Evolutionary conservation across 1,139 yeast genomes (phyloP), one percentile per base, ranked within the genome.

Genomic region (Saccharomyces hybrid): DNA sequence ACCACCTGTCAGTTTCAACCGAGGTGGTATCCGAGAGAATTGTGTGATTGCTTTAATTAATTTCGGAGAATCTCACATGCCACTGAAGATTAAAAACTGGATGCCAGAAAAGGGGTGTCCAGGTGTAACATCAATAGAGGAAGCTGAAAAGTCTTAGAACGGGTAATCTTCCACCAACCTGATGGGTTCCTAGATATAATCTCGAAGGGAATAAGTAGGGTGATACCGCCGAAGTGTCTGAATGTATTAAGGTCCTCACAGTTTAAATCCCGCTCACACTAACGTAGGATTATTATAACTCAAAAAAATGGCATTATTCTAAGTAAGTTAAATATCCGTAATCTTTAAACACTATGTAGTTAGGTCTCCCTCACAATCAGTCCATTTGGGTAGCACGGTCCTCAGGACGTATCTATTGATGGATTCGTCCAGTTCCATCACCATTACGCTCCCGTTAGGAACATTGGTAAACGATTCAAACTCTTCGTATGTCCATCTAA

Each of bases 401-500:
- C 78, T 74, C 53, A 84, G 70, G 41, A 66, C 68, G 64, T 79
- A 84, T 56, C 78, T 74, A 30, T 77, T 77, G 0, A 73, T 70
- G 2, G 72, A 73, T 14, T 70, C 72, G 50, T 75, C 71, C 56
- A 78, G 75, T 66, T 87, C 88, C 95, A 90, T 87, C 34, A 86
- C 79, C 47, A 90, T 75, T 67, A 86, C 85, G 60, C 84, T 82
- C 64, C 97, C 91, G 69, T 90, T 95, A 0, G 90, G 91, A 16
- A 90, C 82, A 67, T 90, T 90, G 56, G 85, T 78, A 60, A 90
- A 76, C 48, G 84, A 78, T 70, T 90, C 97, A 70, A 89, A 90
- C 70, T 85, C 84, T 68, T 90, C 97, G 66, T 86, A 91, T 2
- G 86, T 79, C 97, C 97, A 90, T 54, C 96, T 75, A 68, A 83